Base-by-base conservation (phyloP, 2,329 filamentous ascomycete genomes). In the Aureobasidium uvarum region DNA sequence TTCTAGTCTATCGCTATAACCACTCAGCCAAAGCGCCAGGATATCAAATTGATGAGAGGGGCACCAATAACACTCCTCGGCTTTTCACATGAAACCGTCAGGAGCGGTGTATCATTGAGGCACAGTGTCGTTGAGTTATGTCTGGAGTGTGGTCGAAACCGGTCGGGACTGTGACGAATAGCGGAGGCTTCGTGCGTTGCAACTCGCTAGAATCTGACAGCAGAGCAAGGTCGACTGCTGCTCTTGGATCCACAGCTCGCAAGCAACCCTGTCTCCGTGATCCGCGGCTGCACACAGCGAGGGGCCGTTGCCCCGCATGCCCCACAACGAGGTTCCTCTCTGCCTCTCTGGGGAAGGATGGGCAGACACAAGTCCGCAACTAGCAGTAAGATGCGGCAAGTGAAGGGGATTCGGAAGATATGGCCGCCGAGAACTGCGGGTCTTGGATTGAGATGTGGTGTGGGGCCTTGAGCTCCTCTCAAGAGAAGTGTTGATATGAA, bases 1-100 rank as follows among this genome's bases (percentile, higher is more conserved):
- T 62, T 62, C 59, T 62, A 62, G 59, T 62, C 59, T 62, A 62
- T 51, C 59, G 59, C 59, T 52, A 52, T 62, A 62, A 62, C 59
- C 59, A 62, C 59, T 62, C 59, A 52, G 59, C 59, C 59, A 62
- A 62, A 62, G 59, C 59, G 59, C 59, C 59, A 31, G 7, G 3
- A 3, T 18, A 43, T n/a, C 33, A n/a, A n/a, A n/a, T n/a, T n/a
- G n/a, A n/a, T n/a, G n/a, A n/a, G n/a, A n/a, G n/a, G n/a, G n/a
- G n/a, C n/a, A n/a, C n/a, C n/a, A n/a, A n/a, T n/a, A n/a, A n/a
- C n/a, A n/a, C n/a, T n/a, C n/a, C n/a, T n/a, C n/a, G n/a, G n/a
- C n/a, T n/a, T n/a, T n/a, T n/a, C n/a, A n/a, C n/a, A n/a, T n/a
- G n/a, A n/a, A n/a, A n/a, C n/a, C n/a, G n/a, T 33, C 13, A 14